Percentiles rank a stretch among this genome's conserved stretches.
Evolutionary conservation across 495 filamentous ascomycete species (phyloP).

Genomic region (Neurospora pannonica): DNA sequence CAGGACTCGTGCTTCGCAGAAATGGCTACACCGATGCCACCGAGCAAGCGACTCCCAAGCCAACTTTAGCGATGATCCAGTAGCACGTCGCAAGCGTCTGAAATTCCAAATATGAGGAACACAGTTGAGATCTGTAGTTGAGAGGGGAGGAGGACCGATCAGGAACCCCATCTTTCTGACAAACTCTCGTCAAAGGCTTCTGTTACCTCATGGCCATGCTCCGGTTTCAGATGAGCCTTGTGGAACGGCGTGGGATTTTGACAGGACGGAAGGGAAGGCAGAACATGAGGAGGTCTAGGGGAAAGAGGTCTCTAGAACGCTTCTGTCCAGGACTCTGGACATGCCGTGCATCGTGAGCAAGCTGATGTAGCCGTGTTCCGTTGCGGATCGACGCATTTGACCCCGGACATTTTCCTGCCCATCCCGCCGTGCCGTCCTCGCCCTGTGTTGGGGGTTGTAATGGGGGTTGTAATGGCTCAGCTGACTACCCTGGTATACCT

Average conservation of each 20-base stretch:
- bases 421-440: not conserved
- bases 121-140: not conserved
- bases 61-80: not conserved
- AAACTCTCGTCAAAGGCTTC: not conserved
- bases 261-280: constrained; percentile 15
- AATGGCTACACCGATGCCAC: not conserved
- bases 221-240: constrained; percentile 7
- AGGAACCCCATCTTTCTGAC: not conserved
- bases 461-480: not conserved
- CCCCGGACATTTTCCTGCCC: not conserved
- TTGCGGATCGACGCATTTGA: not conserved
- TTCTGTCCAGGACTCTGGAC: not conserved
- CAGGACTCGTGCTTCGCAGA: not conserved
- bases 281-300: constrained; percentile 14
- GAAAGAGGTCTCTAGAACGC: not conserved
- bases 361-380: not conserved
- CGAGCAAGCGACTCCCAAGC: not conserved
- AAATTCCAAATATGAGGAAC: not conserved
- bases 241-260: constrained; percentile 14
- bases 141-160: not conserved
- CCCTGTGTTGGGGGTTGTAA: not conserved
- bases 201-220: not conserved
- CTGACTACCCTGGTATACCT: not conserved
- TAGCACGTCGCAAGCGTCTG: not conserved
- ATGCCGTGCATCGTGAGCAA: not conserved